A percentile compares a stretch with the other conserved stretches of the same genome.
Evolutionary conservation across 192 early-diverging fungal genomes (phyloP).

Genomic region (Chytriomyces sp.): DNA sequence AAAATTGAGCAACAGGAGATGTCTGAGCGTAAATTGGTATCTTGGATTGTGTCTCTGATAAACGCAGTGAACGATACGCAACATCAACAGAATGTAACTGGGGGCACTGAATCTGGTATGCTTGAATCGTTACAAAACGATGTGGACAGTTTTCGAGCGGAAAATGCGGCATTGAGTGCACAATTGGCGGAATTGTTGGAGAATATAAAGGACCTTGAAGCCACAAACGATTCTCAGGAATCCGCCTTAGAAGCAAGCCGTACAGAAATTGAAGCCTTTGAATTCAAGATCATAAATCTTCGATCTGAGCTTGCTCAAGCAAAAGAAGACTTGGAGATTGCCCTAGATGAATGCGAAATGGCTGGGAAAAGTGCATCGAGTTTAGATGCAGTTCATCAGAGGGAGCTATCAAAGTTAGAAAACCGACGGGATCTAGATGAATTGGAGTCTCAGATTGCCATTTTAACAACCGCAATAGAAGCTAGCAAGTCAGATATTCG

Average conservation of each 20-base stretch:
- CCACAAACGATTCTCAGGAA: not conserved
- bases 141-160: not conserved
- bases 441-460: no score
- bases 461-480: no score
- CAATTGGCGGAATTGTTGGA: not conserved
- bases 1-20: not conserved
- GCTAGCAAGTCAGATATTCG: no score
- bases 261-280: not conserved
- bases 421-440: no score
- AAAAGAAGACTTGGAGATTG: not conserved
- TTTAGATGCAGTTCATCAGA: no score
- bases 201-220: not conserved
- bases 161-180: not conserved
- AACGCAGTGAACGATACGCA: not conserved
- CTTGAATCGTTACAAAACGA: not conserved
- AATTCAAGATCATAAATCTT: not conserved
- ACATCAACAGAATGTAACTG: not conserved
- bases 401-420: no score
- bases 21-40: not conserved
- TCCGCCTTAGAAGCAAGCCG: not conserved
- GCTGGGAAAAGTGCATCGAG: not conserved
- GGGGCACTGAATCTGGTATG: not conserved
- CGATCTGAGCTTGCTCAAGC: not conserved
- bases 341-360: not conserved
- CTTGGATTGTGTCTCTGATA: not conserved